Percentiles rank a stretch among this genome's conserved stretches.
Conservation (phyloP, 1,284 basidiomycete genomes). For the Sphaerobolus stellatus region DNA sequence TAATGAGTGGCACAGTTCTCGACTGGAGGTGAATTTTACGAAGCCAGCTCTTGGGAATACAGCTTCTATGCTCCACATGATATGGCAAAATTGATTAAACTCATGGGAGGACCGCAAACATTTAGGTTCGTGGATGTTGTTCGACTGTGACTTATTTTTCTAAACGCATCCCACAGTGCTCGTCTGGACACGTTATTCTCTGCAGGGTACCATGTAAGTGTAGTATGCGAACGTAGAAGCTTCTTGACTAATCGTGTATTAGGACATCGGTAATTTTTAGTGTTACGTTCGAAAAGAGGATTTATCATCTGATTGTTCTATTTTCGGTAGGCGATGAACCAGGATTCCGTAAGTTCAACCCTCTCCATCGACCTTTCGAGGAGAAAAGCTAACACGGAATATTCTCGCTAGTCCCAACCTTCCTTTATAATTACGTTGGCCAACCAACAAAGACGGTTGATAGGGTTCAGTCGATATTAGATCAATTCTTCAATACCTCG, state of each 20-base stretch:
- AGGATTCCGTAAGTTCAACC: conserved; percentile 11
- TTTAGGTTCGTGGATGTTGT: conserved; percentile 53
- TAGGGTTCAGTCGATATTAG: conserved; percentile 18
- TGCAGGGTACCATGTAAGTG: conserved; percentile 5
- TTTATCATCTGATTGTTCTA: background rate
- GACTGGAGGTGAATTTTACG: conserved; percentile 11
- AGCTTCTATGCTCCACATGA: conserved; percentile 61
- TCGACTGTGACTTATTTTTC: conserved; percentile 47
- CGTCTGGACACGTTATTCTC: conserved; percentile 14
- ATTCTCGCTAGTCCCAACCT: conserved; percentile 8
- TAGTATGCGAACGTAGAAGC: background rate
- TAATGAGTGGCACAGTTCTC: conserved; percentile 43
- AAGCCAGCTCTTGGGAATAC: conserved; percentile 17
- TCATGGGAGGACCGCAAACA: conserved; percentile 54
- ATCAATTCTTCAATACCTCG: conserved; percentile 22
- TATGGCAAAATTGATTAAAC: conserved; percentile 54
- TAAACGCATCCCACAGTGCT: background rate
- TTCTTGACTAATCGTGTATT: conserved; percentile 45
- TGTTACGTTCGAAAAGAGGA: background rate
- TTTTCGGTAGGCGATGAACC: conserved; percentile 9
- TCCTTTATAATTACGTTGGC: conserved; percentile 13
- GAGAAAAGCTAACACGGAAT: background rate
- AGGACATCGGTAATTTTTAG: conserved; percentile 41
- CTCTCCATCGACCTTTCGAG: background rate
- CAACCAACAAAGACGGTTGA: conserved; percentile 22